Evolutionary conservation across 2,329 filamentous ascomycete genomes (phyloP).

Genomic region (Aschersonia sp.): DNA sequence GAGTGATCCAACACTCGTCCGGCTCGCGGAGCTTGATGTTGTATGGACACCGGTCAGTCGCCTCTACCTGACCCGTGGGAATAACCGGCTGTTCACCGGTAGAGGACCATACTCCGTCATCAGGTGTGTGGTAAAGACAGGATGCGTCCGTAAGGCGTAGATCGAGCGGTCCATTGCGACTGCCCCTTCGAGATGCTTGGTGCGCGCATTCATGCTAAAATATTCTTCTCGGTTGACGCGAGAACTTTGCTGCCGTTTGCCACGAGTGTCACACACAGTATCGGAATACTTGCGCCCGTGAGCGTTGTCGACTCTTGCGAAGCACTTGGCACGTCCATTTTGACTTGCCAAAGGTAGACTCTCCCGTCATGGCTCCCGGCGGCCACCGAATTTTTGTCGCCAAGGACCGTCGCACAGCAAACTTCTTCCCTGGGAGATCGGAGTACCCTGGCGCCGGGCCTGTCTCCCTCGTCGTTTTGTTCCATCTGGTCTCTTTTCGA

Average conservation of each 20-base stretch:
- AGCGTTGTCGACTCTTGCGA: background rate
- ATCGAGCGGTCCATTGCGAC: background rate
- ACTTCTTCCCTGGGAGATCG: no score
- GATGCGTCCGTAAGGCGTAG: background rate
- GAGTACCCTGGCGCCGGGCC: no score
- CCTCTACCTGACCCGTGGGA: background rate
- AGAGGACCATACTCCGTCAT: background rate
- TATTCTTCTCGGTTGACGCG: background rate
- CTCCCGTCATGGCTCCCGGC: no score
- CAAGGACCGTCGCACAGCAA: no score
- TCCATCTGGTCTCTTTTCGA: no score
- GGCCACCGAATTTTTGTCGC: background rate
- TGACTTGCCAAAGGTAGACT: background rate
- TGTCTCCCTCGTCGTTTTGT: no score
- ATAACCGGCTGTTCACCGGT: background rate
- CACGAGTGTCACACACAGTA: background rate
- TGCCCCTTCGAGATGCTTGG: background rate
- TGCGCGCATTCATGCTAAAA: background rate
- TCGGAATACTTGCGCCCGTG: background rate
- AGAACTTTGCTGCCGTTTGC: background rate
- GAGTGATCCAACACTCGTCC: background rate
- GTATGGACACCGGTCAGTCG: background rate
- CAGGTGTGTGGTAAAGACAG: background rate
- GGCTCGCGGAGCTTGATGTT: background rate
- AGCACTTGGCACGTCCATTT: background rate